Evolutionary conservation across 139 green algal genomes (phyloP).

Genomic region (Coelastrella sp.): DNA sequence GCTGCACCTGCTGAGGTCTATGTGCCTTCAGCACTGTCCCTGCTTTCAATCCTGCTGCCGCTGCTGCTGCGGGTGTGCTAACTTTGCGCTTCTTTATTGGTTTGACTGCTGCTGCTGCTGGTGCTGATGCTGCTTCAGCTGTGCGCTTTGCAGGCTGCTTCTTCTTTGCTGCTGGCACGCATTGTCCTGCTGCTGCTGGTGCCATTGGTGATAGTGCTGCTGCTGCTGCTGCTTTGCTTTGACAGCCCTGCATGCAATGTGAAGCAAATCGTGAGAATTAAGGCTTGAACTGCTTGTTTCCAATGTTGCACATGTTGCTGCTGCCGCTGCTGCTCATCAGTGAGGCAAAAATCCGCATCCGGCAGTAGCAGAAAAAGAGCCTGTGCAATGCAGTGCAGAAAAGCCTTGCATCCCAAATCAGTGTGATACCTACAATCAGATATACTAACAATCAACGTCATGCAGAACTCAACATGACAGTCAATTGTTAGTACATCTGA

Average conservation of each 20-base stretch:
- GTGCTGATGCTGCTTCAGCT: not conserved
- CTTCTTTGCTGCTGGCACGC: not conserved
- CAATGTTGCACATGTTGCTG: not conserved
- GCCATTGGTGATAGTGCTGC: not conserved
- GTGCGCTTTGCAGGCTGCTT: not conserved
- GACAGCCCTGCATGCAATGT: too few relatives aligned
- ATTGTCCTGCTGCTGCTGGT: constrained; percentile 12
- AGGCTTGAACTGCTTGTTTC: too few relatives aligned
- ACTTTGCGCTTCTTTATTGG: not conserved
- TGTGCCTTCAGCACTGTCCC: not conserved
- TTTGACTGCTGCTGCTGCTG: not conserved
- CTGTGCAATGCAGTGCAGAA: not conserved
- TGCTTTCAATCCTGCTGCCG: constrained; percentile 13
- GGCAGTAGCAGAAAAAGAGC: not conserved
- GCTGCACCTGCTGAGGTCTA: too few relatives aligned
- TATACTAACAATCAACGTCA: too few relatives aligned
- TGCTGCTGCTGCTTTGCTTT: constrained; percentile 14
- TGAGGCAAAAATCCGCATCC: too few relatives aligned
- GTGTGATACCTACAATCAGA: too few relatives aligned
- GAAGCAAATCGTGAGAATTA: too few relatives aligned
- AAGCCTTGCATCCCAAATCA: too few relatives aligned
- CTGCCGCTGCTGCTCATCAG: too few relatives aligned
- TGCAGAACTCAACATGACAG: too few relatives aligned
- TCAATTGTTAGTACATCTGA: too few relatives aligned
- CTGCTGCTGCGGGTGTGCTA: not conserved